Conservation (phyloP, 495 filamentous ascomycete species). For the Halenospora varia region DNA sequence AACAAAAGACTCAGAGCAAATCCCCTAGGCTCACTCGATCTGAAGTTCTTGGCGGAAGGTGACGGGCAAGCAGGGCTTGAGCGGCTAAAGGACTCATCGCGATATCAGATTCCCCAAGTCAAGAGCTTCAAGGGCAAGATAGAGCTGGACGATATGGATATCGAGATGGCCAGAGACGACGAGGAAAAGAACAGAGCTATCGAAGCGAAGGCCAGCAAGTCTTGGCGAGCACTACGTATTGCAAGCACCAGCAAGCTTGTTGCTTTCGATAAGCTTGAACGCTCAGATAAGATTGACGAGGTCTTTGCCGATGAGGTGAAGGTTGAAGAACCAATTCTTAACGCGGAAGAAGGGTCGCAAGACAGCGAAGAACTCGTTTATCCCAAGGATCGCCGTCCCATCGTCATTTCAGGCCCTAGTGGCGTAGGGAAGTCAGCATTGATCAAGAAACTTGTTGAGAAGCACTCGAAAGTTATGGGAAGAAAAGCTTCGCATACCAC, state of each 20-base stretch:
- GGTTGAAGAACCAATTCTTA: slow-evolving; percentile 20
- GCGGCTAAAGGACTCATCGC: slow-evolving; percentile 40
- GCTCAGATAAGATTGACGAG: slow-evolving; percentile 60
- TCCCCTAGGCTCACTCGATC: slow-evolving; percentile 65
- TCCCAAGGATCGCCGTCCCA: slow-evolving; percentile 38
- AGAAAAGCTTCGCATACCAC: slow-evolving; percentile 39
- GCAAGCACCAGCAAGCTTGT: slow-evolving; percentile 66
- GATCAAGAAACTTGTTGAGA: slow-evolving; percentile 36
- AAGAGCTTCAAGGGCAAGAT: slow-evolving; percentile 54
- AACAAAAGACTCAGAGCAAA: slow-evolving; percentile 61
- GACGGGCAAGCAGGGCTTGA: slow-evolving; percentile 41
- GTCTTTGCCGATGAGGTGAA: slow-evolving; percentile 43
- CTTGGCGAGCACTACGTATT: slow-evolving; percentile 81
- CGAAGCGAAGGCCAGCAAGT: slow-evolving; percentile 75
- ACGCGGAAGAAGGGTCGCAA: slow-evolving; percentile 20
- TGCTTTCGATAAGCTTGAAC: slow-evolving; percentile 80
- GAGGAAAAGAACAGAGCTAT: slow-evolving; percentile 63
- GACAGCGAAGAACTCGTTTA: slow-evolving; percentile 20
- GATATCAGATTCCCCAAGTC: slow-evolving; percentile 42
- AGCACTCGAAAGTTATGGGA: slow-evolving; percentile 38
- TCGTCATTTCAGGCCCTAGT: slow-evolving; percentile 42
- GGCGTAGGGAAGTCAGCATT: slow-evolving; percentile 36
- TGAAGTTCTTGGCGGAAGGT: slow-evolving; percentile 71
- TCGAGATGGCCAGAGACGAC: slow-evolving; percentile 70
- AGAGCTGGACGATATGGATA: slow-evolving; percentile 68